Evolutionary conservation across 352 stramenopile genomes (phyloP).

Genomic region (Pseudoperonospora humuli): DNA sequence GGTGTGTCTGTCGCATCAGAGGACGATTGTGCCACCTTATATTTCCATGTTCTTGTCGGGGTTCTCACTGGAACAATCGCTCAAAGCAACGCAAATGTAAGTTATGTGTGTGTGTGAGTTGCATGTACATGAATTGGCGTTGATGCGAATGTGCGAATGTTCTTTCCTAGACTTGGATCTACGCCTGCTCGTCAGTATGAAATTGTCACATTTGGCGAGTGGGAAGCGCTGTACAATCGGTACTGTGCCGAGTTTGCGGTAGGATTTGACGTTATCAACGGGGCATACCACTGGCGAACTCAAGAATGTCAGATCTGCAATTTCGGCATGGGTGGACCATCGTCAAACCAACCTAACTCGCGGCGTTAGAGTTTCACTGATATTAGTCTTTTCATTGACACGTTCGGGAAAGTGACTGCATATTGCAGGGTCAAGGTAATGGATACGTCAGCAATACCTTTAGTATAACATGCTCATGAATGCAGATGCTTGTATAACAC

Average conservation of each 20-base stretch:
- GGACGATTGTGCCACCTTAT: slow-evolving; percentile 71
- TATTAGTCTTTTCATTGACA: background rate
- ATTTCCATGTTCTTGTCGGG: slow-evolving; percentile 84
- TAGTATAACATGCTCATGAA: slow-evolving; percentile 6
- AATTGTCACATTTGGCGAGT: slow-evolving; percentile 76
- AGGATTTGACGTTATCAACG: slow-evolving; percentile 70
- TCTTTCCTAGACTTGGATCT: slow-evolving; percentile 31
- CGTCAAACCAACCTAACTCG: slow-evolving; percentile 41
- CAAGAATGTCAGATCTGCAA: slow-evolving; percentile 75
- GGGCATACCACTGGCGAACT: slow-evolving; percentile 79
- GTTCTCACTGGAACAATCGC: slow-evolving; percentile 69
- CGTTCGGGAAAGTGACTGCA: background rate
- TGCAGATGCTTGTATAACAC: too few relatives aligned
- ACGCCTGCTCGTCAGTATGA: slow-evolving; percentile 68
- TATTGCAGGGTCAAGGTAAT: background rate
- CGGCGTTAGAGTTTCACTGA: slow-evolving; percentile 16
- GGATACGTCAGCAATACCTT: background rate
- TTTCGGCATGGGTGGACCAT: slow-evolving; percentile 47
- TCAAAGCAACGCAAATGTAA: slow-evolving; percentile 66
- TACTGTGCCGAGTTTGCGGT: slow-evolving; percentile 80
- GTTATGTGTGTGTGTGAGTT: slow-evolving; percentile 17
- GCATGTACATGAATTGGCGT: too few relatives aligned
- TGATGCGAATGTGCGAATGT: background rate
- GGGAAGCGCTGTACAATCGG: slow-evolving; percentile 68
- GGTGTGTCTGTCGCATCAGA: slow-evolving; percentile 70